phyloP scores from a whole-genome alignment of 352 stramenopile species.

The Blastocystis sp. region DNA sequence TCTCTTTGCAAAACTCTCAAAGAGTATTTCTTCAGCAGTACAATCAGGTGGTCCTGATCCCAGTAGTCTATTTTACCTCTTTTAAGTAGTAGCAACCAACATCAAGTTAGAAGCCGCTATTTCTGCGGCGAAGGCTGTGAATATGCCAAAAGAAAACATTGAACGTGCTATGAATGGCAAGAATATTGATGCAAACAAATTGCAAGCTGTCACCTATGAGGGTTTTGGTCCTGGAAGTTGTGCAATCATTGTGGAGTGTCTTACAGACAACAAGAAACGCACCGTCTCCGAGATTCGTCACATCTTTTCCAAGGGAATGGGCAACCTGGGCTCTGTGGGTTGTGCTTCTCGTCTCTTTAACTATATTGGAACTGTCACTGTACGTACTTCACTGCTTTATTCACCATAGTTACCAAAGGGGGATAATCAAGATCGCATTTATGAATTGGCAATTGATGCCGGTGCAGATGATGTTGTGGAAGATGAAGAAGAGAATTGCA shows the following conservation, averaged over 20 bases:
- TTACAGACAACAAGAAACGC: conserved; percentile 66
- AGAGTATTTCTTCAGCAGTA: conserved; percentile 59
- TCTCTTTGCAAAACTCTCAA: conserved; percentile 61
- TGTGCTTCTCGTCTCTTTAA: conserved; percentile 62
- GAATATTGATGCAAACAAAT: conserved; percentile 29
- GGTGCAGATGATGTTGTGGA: conserved; percentile 46
- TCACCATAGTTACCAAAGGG: conserved; percentile 36
- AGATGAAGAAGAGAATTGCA: conserved; percentile 22
- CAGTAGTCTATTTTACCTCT: background rate
- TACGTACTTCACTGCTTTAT: background rate
- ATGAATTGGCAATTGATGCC: conserved; percentile 26
- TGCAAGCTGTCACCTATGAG: conserved; percentile 56
- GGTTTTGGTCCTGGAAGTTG: conserved; percentile 56
- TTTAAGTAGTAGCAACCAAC: conserved; percentile 50
- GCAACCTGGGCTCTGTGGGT: conserved; percentile 9
- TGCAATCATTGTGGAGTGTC: conserved; percentile 65
- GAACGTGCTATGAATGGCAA: conserved; percentile 64
- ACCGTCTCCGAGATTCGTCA: conserved; percentile 63
- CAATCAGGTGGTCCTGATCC: conserved; percentile 41
- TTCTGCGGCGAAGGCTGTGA: conserved; percentile 21
- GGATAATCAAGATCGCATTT: conserved; percentile 57
- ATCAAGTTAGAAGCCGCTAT: conserved; percentile 60
- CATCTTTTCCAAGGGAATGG: conserved; percentile 60
- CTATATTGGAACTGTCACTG: conserved; percentile 57
- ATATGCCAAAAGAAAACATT: conserved; percentile 68